A percentile compares a stretch with the other conserved stretches of the same genome.
Evolutionary conservation across 2,329 filamentous ascomycete genomes (phyloP).

Genomic region (Atkinsonella texensis): DNA sequence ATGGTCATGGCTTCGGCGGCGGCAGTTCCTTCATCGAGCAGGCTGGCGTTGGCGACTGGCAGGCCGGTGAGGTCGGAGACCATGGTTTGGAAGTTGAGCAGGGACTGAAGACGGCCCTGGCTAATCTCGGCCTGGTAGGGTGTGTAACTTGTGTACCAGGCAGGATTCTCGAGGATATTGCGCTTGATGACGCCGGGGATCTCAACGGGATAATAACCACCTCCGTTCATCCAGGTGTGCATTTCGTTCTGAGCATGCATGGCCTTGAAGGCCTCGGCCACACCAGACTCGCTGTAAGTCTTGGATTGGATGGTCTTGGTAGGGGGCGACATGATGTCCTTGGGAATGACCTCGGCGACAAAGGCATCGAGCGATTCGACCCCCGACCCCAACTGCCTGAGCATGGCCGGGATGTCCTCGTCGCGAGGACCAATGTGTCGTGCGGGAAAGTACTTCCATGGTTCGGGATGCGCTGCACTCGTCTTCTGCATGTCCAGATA

Average conservation of each 20-base stretch:
- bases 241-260: slow-evolving; percentile 24
- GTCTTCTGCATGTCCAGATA: slow-evolving; percentile 14
- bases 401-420: slow-evolving; percentile 62
- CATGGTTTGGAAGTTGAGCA: slow-evolving; percentile 93
- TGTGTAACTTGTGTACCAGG: slow-evolving; percentile 97
- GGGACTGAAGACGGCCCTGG: slow-evolving; percentile 81
- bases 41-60: slow-evolving; percentile 78
- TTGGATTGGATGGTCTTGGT: slow-evolving; percentile 30
- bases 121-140: slow-evolving; percentile 97
- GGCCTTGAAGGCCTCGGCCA: slow-evolving; percentile 21
- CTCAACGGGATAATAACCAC: slow-evolving; percentile 78
- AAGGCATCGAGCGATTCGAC: slow-evolving; percentile 68
- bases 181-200: slow-evolving; percentile 84
- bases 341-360: slow-evolving; percentile 70
- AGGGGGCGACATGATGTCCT: slow-evolving; percentile 49
- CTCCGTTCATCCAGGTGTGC: slow-evolving; percentile 64
- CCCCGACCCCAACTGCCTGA: slow-evolving; percentile 65
- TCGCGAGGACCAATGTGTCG: slow-evolving; percentile 80
- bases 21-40: slow-evolving; percentile 84
- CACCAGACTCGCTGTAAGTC: slow-evolving; percentile 34
- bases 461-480: slow-evolving; percentile 10
- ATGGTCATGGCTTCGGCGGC: slow-evolving; percentile 94
- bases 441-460: slow-evolving; percentile 45
- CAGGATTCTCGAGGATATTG: slow-evolving; percentile 84
- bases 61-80: slow-evolving; percentile 79